These are phyloP conservation scores for Pseudoscleropodium purum DNA, from an alignment of 225 moss, liverwort and hornwort species.

Conservation along the genomic window DNA sequence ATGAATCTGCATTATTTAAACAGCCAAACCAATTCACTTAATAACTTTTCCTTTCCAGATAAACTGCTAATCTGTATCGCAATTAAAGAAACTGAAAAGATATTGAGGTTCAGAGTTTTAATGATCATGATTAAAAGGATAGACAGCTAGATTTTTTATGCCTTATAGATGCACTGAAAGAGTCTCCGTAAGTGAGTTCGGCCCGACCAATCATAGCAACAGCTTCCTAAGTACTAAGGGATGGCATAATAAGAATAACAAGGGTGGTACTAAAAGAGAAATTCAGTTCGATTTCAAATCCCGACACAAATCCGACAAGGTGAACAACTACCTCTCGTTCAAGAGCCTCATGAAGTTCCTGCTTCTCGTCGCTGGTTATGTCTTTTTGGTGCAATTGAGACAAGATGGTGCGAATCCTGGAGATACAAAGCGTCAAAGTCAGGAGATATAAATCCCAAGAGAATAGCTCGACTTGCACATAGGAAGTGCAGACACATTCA, in stretches of 20 bases:
- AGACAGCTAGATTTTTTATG: not conserved
- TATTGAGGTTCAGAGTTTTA: not conserved
- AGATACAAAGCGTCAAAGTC: not conserved
- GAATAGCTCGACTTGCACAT: not conserved
- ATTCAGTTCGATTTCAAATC: not conserved
- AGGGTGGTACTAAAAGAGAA: not conserved
- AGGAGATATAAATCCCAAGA: not conserved
- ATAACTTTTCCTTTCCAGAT: not conserved
- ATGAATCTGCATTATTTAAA: slow-evolving; percentile 63
- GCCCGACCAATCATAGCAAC: not conserved
- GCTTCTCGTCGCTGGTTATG: slow-evolving; percentile 31
- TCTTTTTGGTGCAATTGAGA: slow-evolving; percentile 35
- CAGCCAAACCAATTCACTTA: not conserved
- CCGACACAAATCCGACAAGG: not conserved
- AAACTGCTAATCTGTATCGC: not conserved
- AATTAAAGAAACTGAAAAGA: not conserved
- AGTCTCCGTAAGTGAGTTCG: not conserved
- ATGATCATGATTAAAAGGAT: not conserved
- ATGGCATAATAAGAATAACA: not conserved
- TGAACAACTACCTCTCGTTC: slow-evolving; percentile 41
- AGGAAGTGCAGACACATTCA: not conserved
- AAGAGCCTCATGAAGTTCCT: slow-evolving; percentile 56
- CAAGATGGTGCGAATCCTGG: slow-evolving; percentile 44
- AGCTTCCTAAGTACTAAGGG: not conserved
- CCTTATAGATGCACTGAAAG: not conserved